A percentile compares a stretch with the other conserved stretches of the same genome.
Evolutionary conservation across 164 flowering plant species (phyloP).

Genomic region (Chimonanthus salicifolius): DNA sequence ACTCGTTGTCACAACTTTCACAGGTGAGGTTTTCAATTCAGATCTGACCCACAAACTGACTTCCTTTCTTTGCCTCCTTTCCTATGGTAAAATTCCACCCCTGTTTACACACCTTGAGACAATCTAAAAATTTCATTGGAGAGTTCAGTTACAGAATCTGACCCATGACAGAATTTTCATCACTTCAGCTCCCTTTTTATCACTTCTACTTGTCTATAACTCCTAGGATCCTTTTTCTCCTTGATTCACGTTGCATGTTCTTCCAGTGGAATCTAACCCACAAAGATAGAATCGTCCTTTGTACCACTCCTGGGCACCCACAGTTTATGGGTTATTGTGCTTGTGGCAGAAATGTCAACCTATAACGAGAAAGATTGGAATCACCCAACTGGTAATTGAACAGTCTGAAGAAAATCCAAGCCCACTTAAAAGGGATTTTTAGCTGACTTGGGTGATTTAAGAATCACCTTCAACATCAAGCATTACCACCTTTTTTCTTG

Average conservation of each 20-base stretch:
- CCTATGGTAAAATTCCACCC: not conserved
- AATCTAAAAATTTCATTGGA: not conserved
- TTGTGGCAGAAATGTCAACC: no score
- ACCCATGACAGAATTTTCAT: not conserved
- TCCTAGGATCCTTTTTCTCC: not conserved
- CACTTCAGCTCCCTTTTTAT: not conserved
- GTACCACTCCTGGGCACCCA: not conserved
- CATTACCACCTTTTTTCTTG: no score
- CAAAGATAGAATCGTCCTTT: not conserved
- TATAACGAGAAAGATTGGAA: no score
- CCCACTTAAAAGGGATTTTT: no score
- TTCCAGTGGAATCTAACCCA: not conserved
- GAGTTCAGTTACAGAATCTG: conserved; percentile 2
- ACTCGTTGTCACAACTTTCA: conserved; percentile 64
- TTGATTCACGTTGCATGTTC: not conserved
- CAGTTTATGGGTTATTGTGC: not conserved
- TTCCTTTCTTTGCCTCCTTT: conserved; percentile 2
- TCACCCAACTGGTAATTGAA: no score
- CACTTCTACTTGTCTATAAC: not conserved
- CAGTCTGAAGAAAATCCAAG: no score
- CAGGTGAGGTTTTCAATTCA: conserved; percentile 28
- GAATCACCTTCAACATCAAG: no score
- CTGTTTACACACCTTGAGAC: not conserved
- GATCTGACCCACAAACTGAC: conserved; percentile 11
- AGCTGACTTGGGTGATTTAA: no score